A percentile compares a stretch with the other conserved stretches of the same genome.
These are phyloP conservation scores for Tothia fuscella DNA, from an alignment of 2,329 filamentous ascomycete genomes.

Conservation along the genomic window DNA sequence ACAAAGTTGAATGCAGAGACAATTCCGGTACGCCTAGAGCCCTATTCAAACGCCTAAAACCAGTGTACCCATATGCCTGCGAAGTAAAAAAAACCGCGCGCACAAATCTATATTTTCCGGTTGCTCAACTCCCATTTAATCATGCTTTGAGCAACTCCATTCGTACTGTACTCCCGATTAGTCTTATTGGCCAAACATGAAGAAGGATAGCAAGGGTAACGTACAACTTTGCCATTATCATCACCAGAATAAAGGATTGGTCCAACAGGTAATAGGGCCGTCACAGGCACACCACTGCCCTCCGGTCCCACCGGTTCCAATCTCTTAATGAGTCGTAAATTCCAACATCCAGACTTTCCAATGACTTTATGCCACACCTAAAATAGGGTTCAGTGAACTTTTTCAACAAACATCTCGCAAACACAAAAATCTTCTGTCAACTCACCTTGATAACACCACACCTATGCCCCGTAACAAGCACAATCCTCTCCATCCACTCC, in stretches of 20 bases:
- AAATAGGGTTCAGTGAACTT: not conserved
- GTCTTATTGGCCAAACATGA: not conserved
- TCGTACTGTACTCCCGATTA: slow-evolving; percentile 1
- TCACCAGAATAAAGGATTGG: slow-evolving; percentile 85
- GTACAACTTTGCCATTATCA: slow-evolving; percentile 80
- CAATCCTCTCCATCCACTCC: slow-evolving; percentile 78
- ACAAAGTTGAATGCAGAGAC: too few species aligned
- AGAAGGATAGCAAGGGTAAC: slow-evolving; percentile 24
- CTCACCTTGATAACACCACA: slow-evolving; percentile 52
- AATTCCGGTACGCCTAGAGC: too few species aligned
- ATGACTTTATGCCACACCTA: slow-evolving; percentile 46
- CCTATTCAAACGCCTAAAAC: too few species aligned
- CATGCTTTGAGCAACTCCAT: slow-evolving; percentile 6
- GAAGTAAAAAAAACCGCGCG: too few species aligned
- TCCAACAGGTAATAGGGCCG: slow-evolving; percentile 73
- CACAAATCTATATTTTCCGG: too few species aligned
- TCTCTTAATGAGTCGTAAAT: slow-evolving; percentile 64
- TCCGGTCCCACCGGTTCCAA: slow-evolving; percentile 62
- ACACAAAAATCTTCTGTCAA: not conserved
- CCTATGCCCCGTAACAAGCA: slow-evolving; percentile 82
- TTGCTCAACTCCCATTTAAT: too few species aligned
- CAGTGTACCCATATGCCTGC: too few species aligned
- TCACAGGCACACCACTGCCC: slow-evolving; percentile 61
- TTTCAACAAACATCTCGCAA: not conserved
- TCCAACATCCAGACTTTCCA: slow-evolving; percentile 47